Evolutionary conservation across 192 early-diverging fungal species (phyloP).

Genomic region (Chytriomyces sp.): DNA sequence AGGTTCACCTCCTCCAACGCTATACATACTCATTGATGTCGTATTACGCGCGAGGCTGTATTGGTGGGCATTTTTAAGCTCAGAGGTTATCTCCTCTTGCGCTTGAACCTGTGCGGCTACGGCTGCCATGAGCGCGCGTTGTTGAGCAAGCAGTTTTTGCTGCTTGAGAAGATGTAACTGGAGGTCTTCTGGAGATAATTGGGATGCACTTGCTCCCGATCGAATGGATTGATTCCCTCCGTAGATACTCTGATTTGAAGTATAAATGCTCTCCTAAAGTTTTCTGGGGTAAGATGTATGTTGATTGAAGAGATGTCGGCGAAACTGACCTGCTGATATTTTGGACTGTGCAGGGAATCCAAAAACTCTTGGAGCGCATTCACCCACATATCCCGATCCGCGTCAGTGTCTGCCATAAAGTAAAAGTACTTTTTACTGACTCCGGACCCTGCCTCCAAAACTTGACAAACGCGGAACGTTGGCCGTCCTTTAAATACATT

Average conservation of each 20-base stretch:
- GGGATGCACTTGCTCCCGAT: background rate
- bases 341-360: background rate
- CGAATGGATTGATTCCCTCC: background rate
- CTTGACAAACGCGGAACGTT: slow-evolving; percentile 22
- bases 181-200: slow-evolving; percentile 17
- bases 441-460: slow-evolving; percentile 5
- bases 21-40: background rate
- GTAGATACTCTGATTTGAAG: background rate
- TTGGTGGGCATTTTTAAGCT: slow-evolving; percentile 18
- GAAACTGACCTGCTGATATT: background rate
- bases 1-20: background rate
- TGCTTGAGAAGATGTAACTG: slow-evolving; percentile 21
- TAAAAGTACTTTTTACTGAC: slow-evolving; percentile 26
- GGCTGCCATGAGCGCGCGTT: slow-evolving; percentile 27
- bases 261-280: background rate
- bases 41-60: background rate
- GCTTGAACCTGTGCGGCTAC: slow-evolving; percentile 23
- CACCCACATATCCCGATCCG: slow-evolving; percentile 30
- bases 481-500: slow-evolving; percentile 18
- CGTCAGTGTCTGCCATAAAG: background rate
- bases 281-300: background rate
- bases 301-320: too few relatives aligned
- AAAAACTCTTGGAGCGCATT: slow-evolving; percentile 20
- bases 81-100: slow-evolving; percentile 29
- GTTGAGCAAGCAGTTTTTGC: slow-evolving; percentile 21